Conservation (phyloP, 345 rosid species). For the Eucalyptus leucophloia region DNA sequence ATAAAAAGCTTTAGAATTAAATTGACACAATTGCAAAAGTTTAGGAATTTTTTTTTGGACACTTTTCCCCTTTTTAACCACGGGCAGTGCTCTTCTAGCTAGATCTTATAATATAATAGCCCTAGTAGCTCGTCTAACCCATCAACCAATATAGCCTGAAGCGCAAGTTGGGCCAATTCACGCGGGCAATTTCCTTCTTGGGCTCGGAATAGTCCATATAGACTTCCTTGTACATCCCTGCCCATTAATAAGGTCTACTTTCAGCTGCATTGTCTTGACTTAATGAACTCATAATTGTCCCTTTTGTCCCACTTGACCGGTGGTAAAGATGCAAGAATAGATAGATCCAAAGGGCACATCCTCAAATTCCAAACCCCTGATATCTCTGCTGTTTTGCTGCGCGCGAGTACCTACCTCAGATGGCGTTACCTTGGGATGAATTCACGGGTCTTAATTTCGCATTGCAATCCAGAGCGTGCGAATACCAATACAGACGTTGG, state of each 20-base stretch:
- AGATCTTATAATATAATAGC: not conserved
- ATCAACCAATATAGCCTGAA: not conserved
- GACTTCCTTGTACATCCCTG: not conserved
- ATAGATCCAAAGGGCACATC: not conserved
- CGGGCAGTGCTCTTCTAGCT: not conserved
- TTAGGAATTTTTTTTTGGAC: too few relatives aligned
- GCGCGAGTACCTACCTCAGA: not conserved
- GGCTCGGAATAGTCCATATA: not conserved
- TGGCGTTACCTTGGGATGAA: not conserved
- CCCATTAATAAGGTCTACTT: not conserved
- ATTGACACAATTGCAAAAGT: accelerated
- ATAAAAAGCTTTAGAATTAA: too few relatives aligned
- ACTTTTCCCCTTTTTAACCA: too few relatives aligned
- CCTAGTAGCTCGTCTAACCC: not conserved
- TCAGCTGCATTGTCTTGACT: not conserved
- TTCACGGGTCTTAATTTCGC: not conserved
- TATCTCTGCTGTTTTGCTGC: not conserved
- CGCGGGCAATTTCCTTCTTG: not conserved
- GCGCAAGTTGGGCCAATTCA: not conserved
- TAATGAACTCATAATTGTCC: not conserved
- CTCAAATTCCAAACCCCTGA: not conserved
- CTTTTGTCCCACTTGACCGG: not conserved
- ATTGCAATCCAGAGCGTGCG: not conserved
- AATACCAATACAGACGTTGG: not conserved
- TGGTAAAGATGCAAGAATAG: not conserved